A percentile compares a stretch with the other conserved stretches of the same genome.
phyloP scores from a whole-genome alignment of 2,329 filamentous ascomycete species.

The Paecilomyces variotii region DNA sequence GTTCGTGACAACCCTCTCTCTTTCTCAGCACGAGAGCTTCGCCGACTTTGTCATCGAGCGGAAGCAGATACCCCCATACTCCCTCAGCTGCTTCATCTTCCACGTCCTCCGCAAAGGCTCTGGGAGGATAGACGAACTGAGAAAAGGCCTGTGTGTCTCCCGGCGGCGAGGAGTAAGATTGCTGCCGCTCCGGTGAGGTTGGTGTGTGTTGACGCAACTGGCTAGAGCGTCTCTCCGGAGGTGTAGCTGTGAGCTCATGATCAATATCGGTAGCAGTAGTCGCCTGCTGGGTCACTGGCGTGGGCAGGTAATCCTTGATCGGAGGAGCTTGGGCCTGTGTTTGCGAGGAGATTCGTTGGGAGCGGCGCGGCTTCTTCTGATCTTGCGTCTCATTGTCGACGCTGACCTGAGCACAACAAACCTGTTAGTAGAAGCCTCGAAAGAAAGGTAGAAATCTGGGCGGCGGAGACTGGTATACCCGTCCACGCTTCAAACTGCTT shows the following conservation, averaged over 20 bases:
- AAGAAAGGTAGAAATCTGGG: slow-evolving; percentile 10
- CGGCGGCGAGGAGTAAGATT: slow-evolving; percentile 55
- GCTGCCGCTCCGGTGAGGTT: slow-evolving; percentile 28
- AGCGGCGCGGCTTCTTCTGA: slow-evolving; percentile 76
- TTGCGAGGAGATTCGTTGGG: slow-evolving; percentile 60
- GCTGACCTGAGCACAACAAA: slow-evolving; percentile 50
- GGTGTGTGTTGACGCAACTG: slow-evolving; percentile 41
- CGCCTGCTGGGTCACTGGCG: slow-evolving; percentile 65
- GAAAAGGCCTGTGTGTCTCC: slow-evolving; percentile 72
- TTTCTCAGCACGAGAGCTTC: slow-evolving; percentile 66
- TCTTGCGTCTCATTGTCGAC: slow-evolving; percentile 54
- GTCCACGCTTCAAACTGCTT: slow-evolving; percentile 75
- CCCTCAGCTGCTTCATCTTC: slow-evolving; percentile 76
- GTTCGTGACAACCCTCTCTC: slow-evolving; percentile 59
- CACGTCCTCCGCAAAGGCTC: slow-evolving; percentile 69
- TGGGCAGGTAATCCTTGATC: slow-evolving; percentile 65
- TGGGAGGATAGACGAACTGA: slow-evolving; percentile 68
- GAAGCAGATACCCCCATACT: slow-evolving; percentile 92
- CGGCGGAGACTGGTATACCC: slow-evolving; percentile 48
- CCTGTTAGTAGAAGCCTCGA: slow-evolving; percentile 15
- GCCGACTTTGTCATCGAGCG: slow-evolving; percentile 64
- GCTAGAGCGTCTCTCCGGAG: slow-evolving; percentile 53
- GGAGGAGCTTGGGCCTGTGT: slow-evolving; percentile 49
- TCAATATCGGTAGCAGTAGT: slow-evolving; percentile 53
- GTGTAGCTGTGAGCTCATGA: slow-evolving; percentile 66